Percentiles rank a stretch among this genome's conserved stretches.
Evolutionary conservation across 2,329 filamentous ascomycete genomes (phyloP).

Genomic region (Xylariaceae sp.): DNA sequence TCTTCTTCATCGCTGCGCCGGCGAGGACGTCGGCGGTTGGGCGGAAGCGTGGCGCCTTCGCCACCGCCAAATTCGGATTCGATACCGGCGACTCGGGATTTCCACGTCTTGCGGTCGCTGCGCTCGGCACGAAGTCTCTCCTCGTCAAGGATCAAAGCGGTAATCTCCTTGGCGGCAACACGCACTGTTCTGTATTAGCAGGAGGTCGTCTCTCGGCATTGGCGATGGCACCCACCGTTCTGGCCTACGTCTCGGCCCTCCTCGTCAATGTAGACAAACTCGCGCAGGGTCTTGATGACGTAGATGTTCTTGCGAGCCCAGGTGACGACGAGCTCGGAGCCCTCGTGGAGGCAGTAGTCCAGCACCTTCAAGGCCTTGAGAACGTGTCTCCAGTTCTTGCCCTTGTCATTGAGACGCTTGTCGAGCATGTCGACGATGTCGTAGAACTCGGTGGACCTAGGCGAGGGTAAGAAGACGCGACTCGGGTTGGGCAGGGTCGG

Average conservation of each 20-base stretch:
- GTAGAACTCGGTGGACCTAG: conserved; percentile 91
- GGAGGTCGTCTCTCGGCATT: conserved; percentile 8
- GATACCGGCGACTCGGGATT: conserved; percentile 87
- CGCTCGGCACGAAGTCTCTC: conserved; percentile 85
- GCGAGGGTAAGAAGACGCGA: conserved; percentile 11
- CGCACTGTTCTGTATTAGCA: conserved; percentile 58
- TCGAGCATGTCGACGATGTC: conserved; percentile 99
- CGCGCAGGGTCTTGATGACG: conserved; percentile 95
- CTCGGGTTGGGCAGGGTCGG: conserved; percentile 1
- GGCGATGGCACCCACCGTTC: conserved; percentile 60
- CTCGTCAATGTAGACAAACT: conserved; percentile 95
- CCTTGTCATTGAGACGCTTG: conserved; percentile 97
- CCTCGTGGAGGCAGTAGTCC: conserved; percentile 96
- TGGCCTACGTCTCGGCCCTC: conserved; percentile 92
- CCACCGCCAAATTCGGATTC: conserved; percentile 72
- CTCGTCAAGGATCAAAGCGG: conserved; percentile 84
- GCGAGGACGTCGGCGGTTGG: conserved; percentile 37
- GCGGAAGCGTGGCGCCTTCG: conserved; percentile 31
- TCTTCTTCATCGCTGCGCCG: conserved; percentile 63
- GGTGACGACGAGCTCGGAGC: conserved; percentile 90
- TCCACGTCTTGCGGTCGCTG: conserved; percentile 89
- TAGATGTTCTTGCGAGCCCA: conserved; percentile 98
- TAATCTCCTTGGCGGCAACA: conserved; percentile 92
- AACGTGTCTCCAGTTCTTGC: conserved; percentile 99
- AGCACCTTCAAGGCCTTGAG: conserved; percentile 95